Conservation (phyloP, 2,329 filamentous ascomycete genomes). For the Ascochyta fabae region DNA sequence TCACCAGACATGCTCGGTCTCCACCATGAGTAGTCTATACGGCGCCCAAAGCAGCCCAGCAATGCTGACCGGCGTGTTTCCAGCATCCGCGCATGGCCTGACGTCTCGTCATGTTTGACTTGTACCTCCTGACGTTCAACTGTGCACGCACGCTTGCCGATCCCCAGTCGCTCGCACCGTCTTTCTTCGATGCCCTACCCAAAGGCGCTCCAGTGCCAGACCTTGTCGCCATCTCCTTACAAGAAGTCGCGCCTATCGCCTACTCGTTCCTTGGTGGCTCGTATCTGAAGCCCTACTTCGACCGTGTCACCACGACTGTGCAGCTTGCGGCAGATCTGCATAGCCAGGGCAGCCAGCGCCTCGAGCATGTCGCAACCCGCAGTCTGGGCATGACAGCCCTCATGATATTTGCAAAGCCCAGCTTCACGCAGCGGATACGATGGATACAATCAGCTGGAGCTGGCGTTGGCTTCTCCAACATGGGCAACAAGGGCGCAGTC, state of each 20-base stretch:
- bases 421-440: slow-evolving; percentile 63
- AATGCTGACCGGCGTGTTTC: slow-evolving; percentile 29
- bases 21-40: neutral
- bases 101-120: slow-evolving; percentile 57
- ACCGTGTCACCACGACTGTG: slow-evolving; percentile 73
- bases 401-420: slow-evolving; percentile 78
- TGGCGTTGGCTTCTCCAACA: slow-evolving; percentile 82
- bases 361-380: slow-evolving; percentile 72
- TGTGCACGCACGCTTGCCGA: slow-evolving; percentile 77
- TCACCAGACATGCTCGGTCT: too few relatives aligned
- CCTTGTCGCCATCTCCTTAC: slow-evolving; percentile 72
- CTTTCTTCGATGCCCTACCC: slow-evolving; percentile 61
- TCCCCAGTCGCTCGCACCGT: slow-evolving; percentile 71
- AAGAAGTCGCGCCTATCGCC: slow-evolving; percentile 86
- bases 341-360: slow-evolving; percentile 56
- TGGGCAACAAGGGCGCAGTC: slow-evolving; percentile 96
- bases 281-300: slow-evolving; percentile 77
- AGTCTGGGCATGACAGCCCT: slow-evolving; percentile 91
- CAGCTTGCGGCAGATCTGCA: slow-evolving; percentile 67
- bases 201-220: slow-evolving; percentile 64
- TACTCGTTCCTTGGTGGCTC: slow-evolving; percentile 86
- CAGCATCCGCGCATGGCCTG: slow-evolving; percentile 15
- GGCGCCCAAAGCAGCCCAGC: slow-evolving; percentile 13
- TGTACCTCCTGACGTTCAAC: slow-evolving; percentile 89
- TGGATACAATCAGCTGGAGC: slow-evolving; percentile 79